These are phyloP conservation scores for Lantana camara DNA, from an alignment of 257 asterid species.

Conservation along the genomic window DNA sequence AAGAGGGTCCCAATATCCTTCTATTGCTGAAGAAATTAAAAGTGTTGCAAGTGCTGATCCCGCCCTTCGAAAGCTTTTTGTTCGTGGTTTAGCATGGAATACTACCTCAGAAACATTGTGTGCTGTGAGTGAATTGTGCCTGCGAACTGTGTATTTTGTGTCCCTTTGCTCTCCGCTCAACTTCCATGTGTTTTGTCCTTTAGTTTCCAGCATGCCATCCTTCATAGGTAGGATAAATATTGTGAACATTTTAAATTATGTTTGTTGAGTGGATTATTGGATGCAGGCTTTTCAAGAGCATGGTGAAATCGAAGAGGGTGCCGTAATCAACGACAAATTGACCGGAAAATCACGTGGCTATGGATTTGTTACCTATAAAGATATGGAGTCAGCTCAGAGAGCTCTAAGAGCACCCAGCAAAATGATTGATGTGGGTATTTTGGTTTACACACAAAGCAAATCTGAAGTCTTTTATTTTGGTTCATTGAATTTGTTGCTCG, in stretches of 20 bases:
- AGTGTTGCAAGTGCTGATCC: constrained; percentile 97
- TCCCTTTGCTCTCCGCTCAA: constrained; percentile 37
- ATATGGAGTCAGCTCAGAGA: constrained; percentile 74
- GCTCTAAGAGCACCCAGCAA: constrained; percentile 76
- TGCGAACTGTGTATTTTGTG: constrained; percentile 47
- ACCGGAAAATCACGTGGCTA: constrained; percentile 84
- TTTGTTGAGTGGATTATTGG: constrained; percentile 26
- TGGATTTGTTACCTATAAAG: constrained; percentile 75
- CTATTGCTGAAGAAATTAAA: constrained; percentile 92
- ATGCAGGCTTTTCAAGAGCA: constrained; percentile 80
- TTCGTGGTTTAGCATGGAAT: constrained; percentile 97
- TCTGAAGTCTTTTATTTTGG: not conserved
- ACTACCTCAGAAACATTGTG: constrained; percentile 92
- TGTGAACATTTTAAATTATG: constrained; percentile 15
- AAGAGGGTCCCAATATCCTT: constrained; percentile 87
- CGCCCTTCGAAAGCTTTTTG: constrained; percentile 96
- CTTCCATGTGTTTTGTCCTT: constrained; percentile 20
- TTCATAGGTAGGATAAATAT: constrained; percentile 4
- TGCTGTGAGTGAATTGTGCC: constrained; percentile 85
- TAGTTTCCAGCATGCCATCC: constrained; percentile 1
- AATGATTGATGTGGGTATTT: constrained; percentile 71
- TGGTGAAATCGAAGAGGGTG: constrained; percentile 88
- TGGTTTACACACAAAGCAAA: constrained; percentile 3
- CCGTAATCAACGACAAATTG: constrained; percentile 66
- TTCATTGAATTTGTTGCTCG: constrained; percentile 14